phyloP scores from a whole-genome alignment of 2,329 filamentous ascomycete genomes.

The Pleurostoma richardsiae region DNA sequence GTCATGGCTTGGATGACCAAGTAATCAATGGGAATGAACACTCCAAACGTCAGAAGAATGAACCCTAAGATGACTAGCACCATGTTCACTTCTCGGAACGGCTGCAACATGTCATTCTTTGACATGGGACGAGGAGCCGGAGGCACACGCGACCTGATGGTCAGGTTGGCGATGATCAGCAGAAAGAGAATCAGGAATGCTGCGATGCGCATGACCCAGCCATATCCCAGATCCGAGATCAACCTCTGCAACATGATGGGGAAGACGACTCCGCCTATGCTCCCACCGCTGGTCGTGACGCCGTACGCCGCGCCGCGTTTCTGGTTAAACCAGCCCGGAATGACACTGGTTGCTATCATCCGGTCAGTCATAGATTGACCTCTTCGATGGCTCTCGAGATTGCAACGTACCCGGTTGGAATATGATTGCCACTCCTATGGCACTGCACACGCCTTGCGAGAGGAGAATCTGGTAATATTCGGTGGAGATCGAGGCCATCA shows the following conservation, averaged over 20 bases:
- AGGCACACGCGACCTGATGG: conserved; percentile 34
- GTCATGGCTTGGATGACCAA: too few species aligned
- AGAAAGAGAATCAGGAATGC: conserved; percentile 39
- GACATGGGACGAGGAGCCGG: conserved; percentile 16
- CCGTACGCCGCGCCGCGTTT: conserved; percentile 48
- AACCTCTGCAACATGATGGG: conserved; percentile 53
- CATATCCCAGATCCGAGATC: conserved; percentile 43
- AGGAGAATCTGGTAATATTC: conserved; percentile 41
- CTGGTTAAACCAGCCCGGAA: conserved; percentile 47
- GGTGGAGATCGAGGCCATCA: conserved; percentile 54
- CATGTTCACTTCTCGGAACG: neutral
- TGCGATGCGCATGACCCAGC: conserved; percentile 42
- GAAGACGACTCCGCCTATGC: conserved; percentile 51
- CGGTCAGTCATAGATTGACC: conserved; percentile 29
- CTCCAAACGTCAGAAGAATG: conserved; percentile 1
- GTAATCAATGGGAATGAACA: neutral
- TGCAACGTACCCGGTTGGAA: conserved; percentile 38
- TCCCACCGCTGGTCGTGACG: conserved; percentile 47
- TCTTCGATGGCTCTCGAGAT: conserved; percentile 36
- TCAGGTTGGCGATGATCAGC: conserved; percentile 25
- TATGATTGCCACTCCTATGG: conserved; percentile 35
- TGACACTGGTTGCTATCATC: conserved; percentile 11
- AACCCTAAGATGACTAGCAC: neutral
- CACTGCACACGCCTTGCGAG: conserved; percentile 31
- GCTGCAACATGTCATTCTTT: neutral